These are phyloP conservation scores for Chlamydomonas eustigma DNA, from an alignment of 139 green algal genomes.

Conservation along the genomic window DNA sequence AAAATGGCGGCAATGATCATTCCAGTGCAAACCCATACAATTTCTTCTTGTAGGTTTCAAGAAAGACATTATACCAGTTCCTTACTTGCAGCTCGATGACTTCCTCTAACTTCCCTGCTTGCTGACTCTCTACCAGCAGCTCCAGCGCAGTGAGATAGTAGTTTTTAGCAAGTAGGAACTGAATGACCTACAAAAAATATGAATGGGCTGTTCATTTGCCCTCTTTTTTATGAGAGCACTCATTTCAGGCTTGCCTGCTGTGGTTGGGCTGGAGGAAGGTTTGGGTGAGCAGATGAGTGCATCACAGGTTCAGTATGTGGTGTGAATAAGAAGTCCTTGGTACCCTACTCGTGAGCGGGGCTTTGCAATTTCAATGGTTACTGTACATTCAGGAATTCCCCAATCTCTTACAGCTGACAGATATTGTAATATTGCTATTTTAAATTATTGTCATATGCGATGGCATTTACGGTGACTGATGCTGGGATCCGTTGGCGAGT, in stretches of 20 bases:
- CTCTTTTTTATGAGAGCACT: too few species aligned
- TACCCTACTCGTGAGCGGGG: too few species aligned
- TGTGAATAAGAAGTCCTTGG: too few species aligned
- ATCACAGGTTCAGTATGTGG: neutral
- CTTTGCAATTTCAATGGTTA: too few species aligned
- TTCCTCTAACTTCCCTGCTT: conserved; percentile 21
- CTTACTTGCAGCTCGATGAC: conserved; percentile 26
- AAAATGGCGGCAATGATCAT: neutral
- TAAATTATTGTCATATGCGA: too few species aligned
- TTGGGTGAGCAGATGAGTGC: conserved; percentile 9
- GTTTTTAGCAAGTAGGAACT: conserved; percentile 39
- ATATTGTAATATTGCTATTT: too few species aligned
- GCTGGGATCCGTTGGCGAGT: too few species aligned
- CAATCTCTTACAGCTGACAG: too few species aligned
- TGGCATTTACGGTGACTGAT: too few species aligned
- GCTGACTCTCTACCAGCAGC: conserved; percentile 36
- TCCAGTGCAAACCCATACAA: neutral
- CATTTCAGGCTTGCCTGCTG: too few species aligned
- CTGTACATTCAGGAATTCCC: too few species aligned
- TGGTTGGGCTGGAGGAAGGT: neutral
- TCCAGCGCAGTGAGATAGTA: conserved; percentile 42
- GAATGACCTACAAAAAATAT: conserved; percentile 42
- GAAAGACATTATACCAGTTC: conserved; percentile 1
- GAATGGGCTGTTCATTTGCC: too few species aligned
- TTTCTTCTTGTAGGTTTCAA: neutral